Evolutionary conservation across 2,329 filamentous ascomycete genomes (phyloP).

Genomic region (Thelonectria discophora): DNA sequence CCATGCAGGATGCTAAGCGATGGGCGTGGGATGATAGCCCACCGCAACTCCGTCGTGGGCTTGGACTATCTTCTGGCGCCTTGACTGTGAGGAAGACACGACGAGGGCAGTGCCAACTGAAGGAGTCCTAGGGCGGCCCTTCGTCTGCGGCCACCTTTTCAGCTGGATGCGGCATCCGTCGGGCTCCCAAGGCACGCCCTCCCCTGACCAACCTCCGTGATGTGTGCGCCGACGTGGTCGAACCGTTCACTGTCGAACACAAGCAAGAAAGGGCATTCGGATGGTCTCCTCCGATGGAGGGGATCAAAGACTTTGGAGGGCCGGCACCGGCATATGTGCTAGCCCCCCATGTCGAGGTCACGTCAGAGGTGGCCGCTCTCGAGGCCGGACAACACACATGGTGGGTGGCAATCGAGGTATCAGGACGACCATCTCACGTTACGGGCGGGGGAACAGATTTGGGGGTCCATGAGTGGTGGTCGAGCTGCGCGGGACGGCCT

Average conservation of each 20-base stretch:
- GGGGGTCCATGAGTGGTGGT: slow-evolving; percentile 14
- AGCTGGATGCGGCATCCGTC: slow-evolving; percentile 22
- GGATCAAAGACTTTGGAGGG: background rate
- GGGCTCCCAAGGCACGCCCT: slow-evolving; percentile 28
- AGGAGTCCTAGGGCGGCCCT: slow-evolving; percentile 10
- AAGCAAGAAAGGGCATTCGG: background rate
- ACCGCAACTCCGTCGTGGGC: slow-evolving; percentile 12
- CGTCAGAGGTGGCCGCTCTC: slow-evolving; percentile 51
- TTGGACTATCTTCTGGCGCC: slow-evolving; percentile 19
- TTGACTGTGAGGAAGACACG: slow-evolving; percentile 34
- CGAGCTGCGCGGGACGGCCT: slow-evolving; percentile 11
- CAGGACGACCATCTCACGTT: slow-evolving; percentile 43
- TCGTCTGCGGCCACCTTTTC: slow-evolving; percentile 25
- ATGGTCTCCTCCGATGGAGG: background rate
- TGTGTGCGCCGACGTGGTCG: slow-evolving; percentile 6
- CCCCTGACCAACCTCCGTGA: slow-evolving; percentile 35
- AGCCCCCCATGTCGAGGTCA: slow-evolving; percentile 55
- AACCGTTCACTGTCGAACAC: background rate
- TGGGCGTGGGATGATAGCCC: slow-evolving; percentile 27
- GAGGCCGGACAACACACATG: slow-evolving; percentile 47
- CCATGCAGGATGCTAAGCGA: slow-evolving; percentile 18
- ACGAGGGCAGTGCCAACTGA: slow-evolving; percentile 11
- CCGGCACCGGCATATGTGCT: slow-evolving; percentile 42
- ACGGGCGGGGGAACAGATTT: background rate
- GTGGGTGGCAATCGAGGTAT: slow-evolving; percentile 62